Base-by-base conservation (phyloP, 1,284 basidiomycete species). In the Heliocybe sulcata region DNA sequence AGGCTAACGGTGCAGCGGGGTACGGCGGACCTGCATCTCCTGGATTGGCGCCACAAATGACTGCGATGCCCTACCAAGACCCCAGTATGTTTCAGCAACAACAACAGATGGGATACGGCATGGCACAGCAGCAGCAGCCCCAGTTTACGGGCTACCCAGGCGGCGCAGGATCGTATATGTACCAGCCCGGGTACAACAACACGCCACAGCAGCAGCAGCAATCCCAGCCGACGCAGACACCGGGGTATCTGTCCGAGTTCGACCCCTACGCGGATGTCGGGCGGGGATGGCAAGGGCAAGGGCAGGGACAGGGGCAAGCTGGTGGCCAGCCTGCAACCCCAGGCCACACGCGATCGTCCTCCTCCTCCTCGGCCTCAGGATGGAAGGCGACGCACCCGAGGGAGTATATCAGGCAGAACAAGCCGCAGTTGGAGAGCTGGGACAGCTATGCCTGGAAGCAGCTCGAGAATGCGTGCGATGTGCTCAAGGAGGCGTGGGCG, bases 401-500 rank as follows among this genome's bases (percentile, higher is more conserved):
- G 31, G 59, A 68, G 45, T 72, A 64, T 57, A 67, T 73, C n/a
- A 68, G 63, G 47, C 42, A 63, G 29, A 66, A 73, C 60, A 72
- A 72, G 56, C 57, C 61, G 6, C 70, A 72, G 61, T 63, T 74
- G 33, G 72, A 73, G 61, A 52, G 59, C 16, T 73, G 72, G 72
- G 72, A 73, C 55, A 42, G 62, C 20, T 62, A 67, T 35, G 56
- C 69, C n/a, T 74, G 72, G 72, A 71, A 67, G 54, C 71, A 72
- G 64, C 42, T 54, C 53, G 45, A 25, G 53, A 48, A 48, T 27
- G 27, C 53, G 20, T 54, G 35, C 45, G 53, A 48, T 3, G 45
- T 45, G 42, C 53, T 54, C 19, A 45, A 31, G 25, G 45, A 23
- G 9, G 53, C 53, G 23, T 54, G 53, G 53, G 53, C 19, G 19